phyloP scores from a whole-genome alignment of 495 filamentous ascomycete species.

The Penicillium pancosmium region DNA sequence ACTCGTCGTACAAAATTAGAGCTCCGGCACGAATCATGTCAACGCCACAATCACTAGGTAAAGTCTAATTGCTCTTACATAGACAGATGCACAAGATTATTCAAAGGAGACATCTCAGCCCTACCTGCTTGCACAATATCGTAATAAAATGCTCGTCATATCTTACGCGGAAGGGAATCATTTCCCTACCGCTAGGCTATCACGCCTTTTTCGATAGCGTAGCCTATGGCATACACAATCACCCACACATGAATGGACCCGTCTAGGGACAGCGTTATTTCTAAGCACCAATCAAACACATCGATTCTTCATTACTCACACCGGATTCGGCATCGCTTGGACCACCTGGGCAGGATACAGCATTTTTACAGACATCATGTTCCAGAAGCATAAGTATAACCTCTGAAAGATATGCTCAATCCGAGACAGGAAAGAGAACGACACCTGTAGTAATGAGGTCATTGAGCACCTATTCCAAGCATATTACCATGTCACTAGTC shows the following conservation, averaged over 20 bases:
- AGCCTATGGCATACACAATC: background rate
- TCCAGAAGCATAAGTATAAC: no score
- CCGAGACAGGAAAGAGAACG: no score
- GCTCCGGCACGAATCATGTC: slow-evolving; percentile 4
- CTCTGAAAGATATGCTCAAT: no score
- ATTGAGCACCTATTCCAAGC: no score
- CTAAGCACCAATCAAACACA: background rate
- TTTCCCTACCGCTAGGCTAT: no score
- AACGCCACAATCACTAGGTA: background rate
- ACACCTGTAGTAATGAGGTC: no score
- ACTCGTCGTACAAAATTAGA: background rate
- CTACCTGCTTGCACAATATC: background rate
- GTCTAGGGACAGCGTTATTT: background rate
- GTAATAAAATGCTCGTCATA: background rate
- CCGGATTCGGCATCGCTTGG: background rate
- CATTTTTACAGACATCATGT: background rate
- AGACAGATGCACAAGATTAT: background rate
- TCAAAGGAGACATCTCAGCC: background rate
- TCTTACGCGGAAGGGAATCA: no score
- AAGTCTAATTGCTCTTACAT: background rate
- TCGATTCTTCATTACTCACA: background rate
- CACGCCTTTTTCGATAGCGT: background rate
- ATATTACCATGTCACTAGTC: no score
- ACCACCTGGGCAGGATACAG: background rate
- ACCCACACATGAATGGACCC: background rate